Percentiles rank a stretch among this genome's conserved stretches.
phyloP scores from a whole-genome alignment of 2,329 filamentous ascomycete species.

The Colletotrichum australisinense region DNA sequence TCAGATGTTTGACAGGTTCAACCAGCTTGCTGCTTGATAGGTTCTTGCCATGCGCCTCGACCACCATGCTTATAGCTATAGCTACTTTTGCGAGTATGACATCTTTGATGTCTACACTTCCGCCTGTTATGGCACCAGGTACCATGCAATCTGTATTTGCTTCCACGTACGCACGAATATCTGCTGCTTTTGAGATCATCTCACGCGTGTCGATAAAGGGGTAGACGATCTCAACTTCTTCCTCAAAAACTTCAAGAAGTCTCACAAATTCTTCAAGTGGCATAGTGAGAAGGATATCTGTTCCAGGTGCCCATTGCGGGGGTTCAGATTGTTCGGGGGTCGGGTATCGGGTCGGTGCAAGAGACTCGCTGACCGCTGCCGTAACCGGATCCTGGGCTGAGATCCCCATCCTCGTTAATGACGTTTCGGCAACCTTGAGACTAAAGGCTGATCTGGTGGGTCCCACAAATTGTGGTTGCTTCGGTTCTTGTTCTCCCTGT shows the following conservation, averaged over 20 bases:
- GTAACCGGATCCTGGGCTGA: conserved; percentile 8
- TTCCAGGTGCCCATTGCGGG: not conserved
- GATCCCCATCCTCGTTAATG: conserved; percentile 50
- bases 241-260: conserved; percentile 50
- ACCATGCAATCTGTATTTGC: not conserved
- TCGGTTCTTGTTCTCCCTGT: conserved; percentile 38
- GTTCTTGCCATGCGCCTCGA: conserved; percentile 46
- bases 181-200: conserved; percentile 39
- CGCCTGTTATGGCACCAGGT: not conserved
- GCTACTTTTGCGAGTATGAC: conserved; percentile 47
- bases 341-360: conserved; percentile 38
- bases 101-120: conserved; percentile 39
- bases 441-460: conserved; percentile 49
- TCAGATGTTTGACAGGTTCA: conserved; percentile 41
- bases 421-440: conserved; percentile 47
- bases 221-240: conserved; percentile 52
- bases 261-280: conserved; percentile 41
- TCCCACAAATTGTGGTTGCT: conserved; percentile 49
- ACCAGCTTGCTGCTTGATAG: conserved; percentile 43
- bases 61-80: conserved; percentile 45
- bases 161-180: conserved; percentile 42
- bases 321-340: conserved; percentile 19
- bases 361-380: conserved; percentile 38
- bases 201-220: conserved; percentile 46
- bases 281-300: conserved; percentile 22